These are phyloP conservation scores for Lepidopterella palustris DNA, from an alignment of 495 filamentous ascomycete species.

Conservation along the genomic window DNA sequence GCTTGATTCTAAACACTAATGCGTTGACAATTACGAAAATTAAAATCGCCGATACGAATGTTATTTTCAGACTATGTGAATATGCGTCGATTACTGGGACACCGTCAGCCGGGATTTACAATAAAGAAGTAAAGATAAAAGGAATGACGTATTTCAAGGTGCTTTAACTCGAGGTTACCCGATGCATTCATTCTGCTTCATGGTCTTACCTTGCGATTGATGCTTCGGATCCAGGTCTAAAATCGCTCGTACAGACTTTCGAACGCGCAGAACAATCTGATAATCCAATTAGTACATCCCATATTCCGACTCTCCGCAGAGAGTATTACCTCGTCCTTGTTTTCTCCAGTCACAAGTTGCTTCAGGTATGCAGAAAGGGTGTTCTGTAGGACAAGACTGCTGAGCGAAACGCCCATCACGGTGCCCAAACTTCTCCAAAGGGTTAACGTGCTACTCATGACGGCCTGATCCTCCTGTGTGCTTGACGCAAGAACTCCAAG, in stretches of 20 bases:
- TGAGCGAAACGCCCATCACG: constrained; percentile 64
- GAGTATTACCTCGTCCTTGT: constrained; percentile 42
- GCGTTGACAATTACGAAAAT: constrained; percentile 23
- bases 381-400: constrained; percentile 72
- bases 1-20: constrained; percentile 16
- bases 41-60: constrained; percentile 28
- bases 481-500: constrained; percentile 63
- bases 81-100: constrained; percentile 28
- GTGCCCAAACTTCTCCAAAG: constrained; percentile 62
- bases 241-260: constrained; percentile 50
- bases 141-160: not conserved
- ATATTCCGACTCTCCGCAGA: not conserved
- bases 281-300: not conserved
- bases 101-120: constrained; percentile 10
- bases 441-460: constrained; percentile 64
- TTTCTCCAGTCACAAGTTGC: constrained; percentile 47
- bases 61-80: constrained; percentile 20
- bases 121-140: not conserved
- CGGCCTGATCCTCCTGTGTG: constrained; percentile 64
- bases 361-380: constrained; percentile 54
- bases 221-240: constrained; percentile 44
- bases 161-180: too few relatives aligned
- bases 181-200: too few relatives aligned
- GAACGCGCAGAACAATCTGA: constrained; percentile 42
- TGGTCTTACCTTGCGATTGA: constrained; percentile 48